Conservation (phyloP, 345 rosid genomes). For the Lepidium sativum region DNA sequence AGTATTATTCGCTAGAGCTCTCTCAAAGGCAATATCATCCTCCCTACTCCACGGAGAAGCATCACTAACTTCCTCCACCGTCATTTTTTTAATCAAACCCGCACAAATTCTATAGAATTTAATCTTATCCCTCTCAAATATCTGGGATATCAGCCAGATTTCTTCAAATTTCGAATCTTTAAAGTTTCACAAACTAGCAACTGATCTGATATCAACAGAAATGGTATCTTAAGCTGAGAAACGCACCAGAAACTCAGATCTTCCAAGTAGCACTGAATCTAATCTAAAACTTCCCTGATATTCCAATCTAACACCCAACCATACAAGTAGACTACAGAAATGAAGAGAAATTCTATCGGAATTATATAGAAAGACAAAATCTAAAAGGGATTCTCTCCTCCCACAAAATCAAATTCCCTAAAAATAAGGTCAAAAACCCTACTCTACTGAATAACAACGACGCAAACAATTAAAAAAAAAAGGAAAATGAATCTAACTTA, state of each 20-base stretch:
- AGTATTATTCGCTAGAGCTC: slow-evolving; percentile 56
- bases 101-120: slow-evolving; percentile 5
- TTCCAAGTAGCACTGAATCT: slow-evolving; percentile 4
- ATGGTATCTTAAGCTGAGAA: neutral
- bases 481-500: slow-evolving; percentile 21
- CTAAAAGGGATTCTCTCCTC: slow-evolving; percentile 42
- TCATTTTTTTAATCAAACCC: slow-evolving; percentile 31
- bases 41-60: slow-evolving; percentile 73
- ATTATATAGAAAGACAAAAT: neutral
- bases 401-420: slow-evolving; percentile 36
- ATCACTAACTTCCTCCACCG: slow-evolving; percentile 56
- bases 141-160: slow-evolving; percentile 24
- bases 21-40: slow-evolving; percentile 88
- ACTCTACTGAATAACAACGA: slow-evolving; percentile 28
- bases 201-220: slow-evolving; percentile 30
- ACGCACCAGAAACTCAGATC: slow-evolving; percentile 13
- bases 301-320: neutral
- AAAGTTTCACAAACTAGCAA: slow-evolving; percentile 9
- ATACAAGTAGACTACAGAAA: slow-evolving; percentile 27
- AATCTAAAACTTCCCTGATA: neutral
- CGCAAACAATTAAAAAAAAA: slow-evolving; percentile 22
- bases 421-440: slow-evolving; percentile 1
- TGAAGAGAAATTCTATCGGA: slow-evolving; percentile 11
- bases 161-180: slow-evolving; percentile 12
- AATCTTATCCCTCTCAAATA: slow-evolving; percentile 7